Conservation (phyloP, 2,329 filamentous ascomycete genomes). For the Malbranchea zuffiana region DNA sequence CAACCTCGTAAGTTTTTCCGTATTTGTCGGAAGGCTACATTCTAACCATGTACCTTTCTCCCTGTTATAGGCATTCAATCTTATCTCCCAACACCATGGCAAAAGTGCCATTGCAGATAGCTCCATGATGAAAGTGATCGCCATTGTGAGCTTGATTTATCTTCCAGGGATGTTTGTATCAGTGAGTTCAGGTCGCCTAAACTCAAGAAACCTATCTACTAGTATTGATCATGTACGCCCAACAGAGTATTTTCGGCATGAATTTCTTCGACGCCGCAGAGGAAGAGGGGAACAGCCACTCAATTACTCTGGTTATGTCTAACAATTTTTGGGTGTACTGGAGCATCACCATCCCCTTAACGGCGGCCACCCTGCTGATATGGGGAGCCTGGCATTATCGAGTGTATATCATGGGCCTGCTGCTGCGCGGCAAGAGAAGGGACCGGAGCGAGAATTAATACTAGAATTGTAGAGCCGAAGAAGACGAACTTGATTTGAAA, state of each 20-base stretch:
- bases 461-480: too few relatives aligned
- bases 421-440: too few relatives aligned
- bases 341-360: conserved; percentile 23
- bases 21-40: too few relatives aligned
- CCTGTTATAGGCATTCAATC: conserved; percentile 23
- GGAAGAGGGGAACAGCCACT: conserved; percentile 9
- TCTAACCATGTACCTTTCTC: neutral
- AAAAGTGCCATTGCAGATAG: conserved; percentile 19
- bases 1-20: conserved; percentile 19
- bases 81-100: conserved; percentile 24
- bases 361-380: conserved; percentile 9
- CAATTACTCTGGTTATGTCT: conserved; percentile 20
- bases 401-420: neutral
- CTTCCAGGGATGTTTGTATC: conserved; percentile 24
- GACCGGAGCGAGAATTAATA: too few relatives aligned
- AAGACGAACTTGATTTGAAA: too few relatives aligned
- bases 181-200: conserved; percentile 15
- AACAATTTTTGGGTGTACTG: conserved; percentile 25
- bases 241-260: conserved; percentile 26
- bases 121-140: conserved; percentile 24
- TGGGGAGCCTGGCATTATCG: neutral
- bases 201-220: neutral
- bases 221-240: conserved; percentile 1
- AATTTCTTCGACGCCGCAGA: conserved; percentile 25
- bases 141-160: conserved; percentile 21